Evolutionary conservation across 305 asterid species (phyloP), one percentile per base, ranked within the genome.

Genomic region (Lippia alba): DNA sequence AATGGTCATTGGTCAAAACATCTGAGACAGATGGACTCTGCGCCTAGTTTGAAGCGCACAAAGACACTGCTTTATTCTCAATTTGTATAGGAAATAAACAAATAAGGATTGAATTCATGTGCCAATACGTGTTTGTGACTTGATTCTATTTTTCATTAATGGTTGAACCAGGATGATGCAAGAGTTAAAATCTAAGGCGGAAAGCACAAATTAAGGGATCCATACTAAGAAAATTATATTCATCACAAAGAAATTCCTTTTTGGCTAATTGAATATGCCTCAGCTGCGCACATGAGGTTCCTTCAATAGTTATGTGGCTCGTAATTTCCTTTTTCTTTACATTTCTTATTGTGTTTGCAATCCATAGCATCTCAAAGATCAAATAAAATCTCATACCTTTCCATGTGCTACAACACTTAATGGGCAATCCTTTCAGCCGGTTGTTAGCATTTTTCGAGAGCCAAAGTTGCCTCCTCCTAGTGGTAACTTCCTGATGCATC

Each of bases 381-480:
- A 71, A 72, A 69, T 14, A 40, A 34, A n/a, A 66, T 4, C 66
- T 55, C 82, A 83, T 89, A 89, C 94, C 91, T 78, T 84, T 69
- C 59, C 81, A 53, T 71, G 77, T 36, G 63, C 76, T 41, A 17
- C 60, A 20, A 61, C 15, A 68, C 75, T 66, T 44, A 74, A 51
- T 14, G 64, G 68, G 8, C 67, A 70, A 72, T 71, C 39, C 36
- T 76, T 66, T 41, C 53, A 74, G 16, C 64, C 32, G 59, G 57
- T 60, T 34, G 71, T 67, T 45, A 16, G 56, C 54, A 70, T 70
- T n/a, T 74, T 79, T 70, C 7, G 48, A 74, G 79, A 73, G 56
- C 77, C 69, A 72, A 67, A n/a, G 56, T 60, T 40, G 45, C 64
- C 51, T 56, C 79, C 46, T 56, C 78, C 80, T 48, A 51, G 41